Base-by-base conservation (phyloP, 2,329 filamentous ascomycete genomes). In the Ascomycota sp. region DNA sequence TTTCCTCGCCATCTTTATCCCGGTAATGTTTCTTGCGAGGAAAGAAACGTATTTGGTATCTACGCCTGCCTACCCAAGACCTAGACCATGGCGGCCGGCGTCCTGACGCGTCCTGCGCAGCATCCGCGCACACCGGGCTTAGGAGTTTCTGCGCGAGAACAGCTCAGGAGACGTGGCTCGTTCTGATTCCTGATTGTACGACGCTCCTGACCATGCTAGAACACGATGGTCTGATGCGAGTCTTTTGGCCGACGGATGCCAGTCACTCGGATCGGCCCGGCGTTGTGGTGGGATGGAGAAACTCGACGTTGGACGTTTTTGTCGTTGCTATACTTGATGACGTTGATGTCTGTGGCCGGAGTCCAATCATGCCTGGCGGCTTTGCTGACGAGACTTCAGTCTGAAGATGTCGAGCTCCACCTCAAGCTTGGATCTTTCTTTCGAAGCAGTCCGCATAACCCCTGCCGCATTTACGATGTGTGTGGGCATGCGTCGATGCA, bases 161-260 rank as follows among this genome's bases (percentile, higher is more conserved):
- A 98, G 59, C 61, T 98, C 43, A 75, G 83, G 55, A 76, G 89
- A 44, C 72, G 89, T 53, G 89, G 89, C 42, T 98, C 89, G 35
- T 95, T 98, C 55, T 95, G 69, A 65, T 41, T 46, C 33, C 33
- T 32, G 29, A 30, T 32, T 31, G 30, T 32, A 41, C 40, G 43
- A 37, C 36, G 41, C 42, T 41, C 42, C 46, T 48, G 56, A 66
- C 63, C 63, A 75, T 75, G 69, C 60, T 68, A 60, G 68, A 69
- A 57, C 63, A 72, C 63, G 69, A 89, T 80, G 85, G 80, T 47
- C 64, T 95, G 61, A 82, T 95, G 75, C 82, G 89, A 62, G 75
- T 98, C 59, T 95, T 98, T 61, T 98, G 89, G 89, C 91, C 89
- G 45, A 78, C 78, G 46, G 85, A 92, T 56, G 72, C 81, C 45